A percentile compares a stretch with the other conserved stretches of the same genome.
Evolutionary conservation across 2,329 filamentous ascomycete species (phyloP).

Genomic region (Pseudogymnoascus sp.): DNA sequence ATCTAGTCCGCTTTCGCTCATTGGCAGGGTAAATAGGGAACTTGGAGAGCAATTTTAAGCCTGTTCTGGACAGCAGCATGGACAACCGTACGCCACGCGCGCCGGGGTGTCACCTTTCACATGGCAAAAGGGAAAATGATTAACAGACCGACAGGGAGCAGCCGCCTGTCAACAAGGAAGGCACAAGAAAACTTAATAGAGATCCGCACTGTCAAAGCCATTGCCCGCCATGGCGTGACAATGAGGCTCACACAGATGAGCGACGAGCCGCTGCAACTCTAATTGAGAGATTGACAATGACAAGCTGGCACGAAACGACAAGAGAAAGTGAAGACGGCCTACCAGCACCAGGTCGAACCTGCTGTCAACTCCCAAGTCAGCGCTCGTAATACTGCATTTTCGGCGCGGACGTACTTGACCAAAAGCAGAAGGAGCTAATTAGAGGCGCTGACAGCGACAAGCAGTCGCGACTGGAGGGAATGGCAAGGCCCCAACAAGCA

Average conservation of each 20-base stretch:
- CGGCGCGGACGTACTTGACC: not conserved
- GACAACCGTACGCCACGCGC: not conserved
- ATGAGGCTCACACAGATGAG: slow-evolving; percentile 5
- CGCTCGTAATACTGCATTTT: not conserved
- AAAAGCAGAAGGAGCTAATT: not conserved
- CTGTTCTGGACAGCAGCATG: not conserved
- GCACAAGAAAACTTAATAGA: not conserved
- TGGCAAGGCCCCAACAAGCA: not conserved
- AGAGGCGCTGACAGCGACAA: not conserved
- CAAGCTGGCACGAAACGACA: not conserved
- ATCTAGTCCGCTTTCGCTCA: slow-evolving; percentile 6
- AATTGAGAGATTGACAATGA: not conserved
- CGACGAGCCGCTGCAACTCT: slow-evolving; percentile 2
- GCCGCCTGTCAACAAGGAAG: slow-evolving; percentile 8
- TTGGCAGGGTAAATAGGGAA: not conserved
- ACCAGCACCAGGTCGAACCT: not conserved
- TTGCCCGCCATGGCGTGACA: slow-evolving; percentile 3
- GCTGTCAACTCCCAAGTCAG: not conserved
- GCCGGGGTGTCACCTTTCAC: slow-evolving; percentile 2
- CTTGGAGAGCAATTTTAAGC: not conserved
- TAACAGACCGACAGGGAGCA: not conserved
- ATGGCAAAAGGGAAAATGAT: slow-evolving; percentile 5
- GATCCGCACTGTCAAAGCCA: slow-evolving; percentile 7
- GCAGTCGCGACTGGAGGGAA: not conserved
- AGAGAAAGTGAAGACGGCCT: not conserved